These are phyloP conservation scores for Podaxis mareebaensis DNA, from an alignment of 768 basidiomycete genomes.

Conservation along the genomic window DNA sequence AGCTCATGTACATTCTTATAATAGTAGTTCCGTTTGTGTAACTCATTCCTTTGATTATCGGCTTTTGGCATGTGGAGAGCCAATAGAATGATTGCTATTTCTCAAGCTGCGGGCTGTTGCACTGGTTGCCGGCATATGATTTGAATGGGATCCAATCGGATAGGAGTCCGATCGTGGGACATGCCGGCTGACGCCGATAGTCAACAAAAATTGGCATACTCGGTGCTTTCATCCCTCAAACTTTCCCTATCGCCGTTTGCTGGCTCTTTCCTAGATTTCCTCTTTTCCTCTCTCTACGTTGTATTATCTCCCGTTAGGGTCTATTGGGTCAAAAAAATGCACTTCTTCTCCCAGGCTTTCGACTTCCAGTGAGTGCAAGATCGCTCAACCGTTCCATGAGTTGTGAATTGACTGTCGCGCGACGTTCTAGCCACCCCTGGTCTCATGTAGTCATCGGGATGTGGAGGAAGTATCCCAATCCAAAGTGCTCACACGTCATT, in stretches of 20 bases:
- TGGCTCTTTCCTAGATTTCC: slow-evolving; percentile 1
- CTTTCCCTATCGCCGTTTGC: not conserved
- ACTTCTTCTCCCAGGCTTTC: slow-evolving; percentile 85
- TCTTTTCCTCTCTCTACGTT: slow-evolving; percentile 8
- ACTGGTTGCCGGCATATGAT: slow-evolving; percentile 6
- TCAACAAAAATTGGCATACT: slow-evolving; percentile 11
- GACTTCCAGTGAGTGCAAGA: slow-evolving; percentile 72
- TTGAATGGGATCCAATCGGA: not conserved
- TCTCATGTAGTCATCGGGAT: slow-evolving; percentile 89
- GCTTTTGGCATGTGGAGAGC: too few species aligned
- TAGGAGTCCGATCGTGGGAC: slow-evolving; percentile 3
- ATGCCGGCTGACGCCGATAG: slow-evolving; percentile 10
- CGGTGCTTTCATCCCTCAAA: slow-evolving; percentile 10
- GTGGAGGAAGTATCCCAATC: slow-evolving; percentile 97
- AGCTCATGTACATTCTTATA: not conserved
- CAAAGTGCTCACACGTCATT: slow-evolving; percentile 85
- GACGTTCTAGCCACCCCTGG: slow-evolving; percentile 73
- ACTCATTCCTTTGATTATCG: too few species aligned
- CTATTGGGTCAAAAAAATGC: slow-evolving; percentile 49
- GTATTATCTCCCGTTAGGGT: slow-evolving; percentile 13
- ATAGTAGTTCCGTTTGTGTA: not conserved
- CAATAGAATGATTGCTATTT: not conserved
- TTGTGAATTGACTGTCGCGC: slow-evolving; percentile 18
- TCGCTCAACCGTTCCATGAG: slow-evolving; percentile 13
- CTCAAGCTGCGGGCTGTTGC: not conserved